Conservation (phyloP, 2,329 filamentous ascomycete genomes). For the Hypoxylon sp. region DNA sequence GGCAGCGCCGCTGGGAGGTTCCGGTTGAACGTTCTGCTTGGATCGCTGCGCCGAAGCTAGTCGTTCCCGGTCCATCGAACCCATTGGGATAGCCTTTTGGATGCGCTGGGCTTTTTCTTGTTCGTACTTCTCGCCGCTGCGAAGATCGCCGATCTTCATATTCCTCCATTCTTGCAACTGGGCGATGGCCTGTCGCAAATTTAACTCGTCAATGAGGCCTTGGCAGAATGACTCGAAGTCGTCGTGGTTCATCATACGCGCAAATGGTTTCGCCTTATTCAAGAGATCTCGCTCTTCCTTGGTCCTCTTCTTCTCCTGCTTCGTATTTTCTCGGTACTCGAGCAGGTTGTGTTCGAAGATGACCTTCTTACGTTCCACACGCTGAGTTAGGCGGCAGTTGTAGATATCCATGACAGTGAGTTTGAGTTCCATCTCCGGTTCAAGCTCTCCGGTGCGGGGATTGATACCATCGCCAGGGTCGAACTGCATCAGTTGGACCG, state of each 20-base stretch:
- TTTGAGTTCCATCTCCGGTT: conserved; percentile 97
- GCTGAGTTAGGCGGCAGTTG: conserved; percentile 89
- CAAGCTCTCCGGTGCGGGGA: conserved; percentile 82
- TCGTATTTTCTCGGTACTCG: conserved; percentile 92
- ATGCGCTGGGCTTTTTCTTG: conserved; percentile 84
- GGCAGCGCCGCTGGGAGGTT: conserved; percentile 81
- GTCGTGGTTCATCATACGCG: conserved; percentile 93
- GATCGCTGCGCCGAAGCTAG: conserved; percentile 80
- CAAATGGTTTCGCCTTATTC: conserved; percentile 95
- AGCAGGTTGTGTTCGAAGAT: conserved; percentile 95
- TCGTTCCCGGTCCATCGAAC: conserved; percentile 85
- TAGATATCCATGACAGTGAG: conserved; percentile 99
- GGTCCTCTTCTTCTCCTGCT: conserved; percentile 91
- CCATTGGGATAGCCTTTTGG: conserved; percentile 79
- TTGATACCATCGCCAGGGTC: conserved; percentile 96
- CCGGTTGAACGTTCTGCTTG: conserved; percentile 76
- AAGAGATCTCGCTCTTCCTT: conserved; percentile 94
- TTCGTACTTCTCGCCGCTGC: conserved; percentile 92
- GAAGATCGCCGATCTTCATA: conserved; percentile 86
- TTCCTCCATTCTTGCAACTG: conserved; percentile 96
- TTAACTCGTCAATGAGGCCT: conserved; percentile 90
- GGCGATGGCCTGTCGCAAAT: conserved; percentile 87
- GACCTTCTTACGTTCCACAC: conserved; percentile 95
- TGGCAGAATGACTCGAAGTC: conserved; percentile 91
- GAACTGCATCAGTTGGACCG: conserved; percentile 98